These are phyloP conservation scores for Aspergillus udagawae DNA, from an alignment of 2,329 filamentous ascomycete species.

Conservation along the genomic window DNA sequence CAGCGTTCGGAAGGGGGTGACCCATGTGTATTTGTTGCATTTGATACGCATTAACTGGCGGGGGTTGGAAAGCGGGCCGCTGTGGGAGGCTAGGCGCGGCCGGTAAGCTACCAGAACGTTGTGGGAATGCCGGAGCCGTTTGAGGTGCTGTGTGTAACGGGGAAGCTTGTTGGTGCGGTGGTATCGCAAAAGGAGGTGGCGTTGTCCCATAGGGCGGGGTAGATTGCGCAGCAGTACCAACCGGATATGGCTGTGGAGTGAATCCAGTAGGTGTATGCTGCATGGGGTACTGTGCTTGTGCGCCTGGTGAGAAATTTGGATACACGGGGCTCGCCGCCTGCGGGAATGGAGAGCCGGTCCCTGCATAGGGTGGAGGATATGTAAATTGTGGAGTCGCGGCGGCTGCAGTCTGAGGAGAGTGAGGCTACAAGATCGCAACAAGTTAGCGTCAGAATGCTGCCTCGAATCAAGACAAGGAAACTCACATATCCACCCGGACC, in stretches of 20 bases:
- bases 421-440: slow-evolving; percentile 24
- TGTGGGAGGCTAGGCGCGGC: slow-evolving; percentile 56
- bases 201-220: slow-evolving; percentile 37
- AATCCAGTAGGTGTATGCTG: slow-evolving; percentile 21
- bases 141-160: slow-evolving; percentile 43
- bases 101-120: slow-evolving; percentile 53
- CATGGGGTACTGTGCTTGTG: slow-evolving; percentile 29
- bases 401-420: slow-evolving; percentile 41
- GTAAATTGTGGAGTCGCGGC: slow-evolving; percentile 31
- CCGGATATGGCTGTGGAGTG: slow-evolving; percentile 29
- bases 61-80: slow-evolving; percentile 55
- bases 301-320: slow-evolving; percentile 32
- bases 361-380: slow-evolving; percentile 39
- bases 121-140: slow-evolving; percentile 35
- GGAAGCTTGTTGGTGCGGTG: slow-evolving; percentile 38
- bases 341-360: slow-evolving; percentile 40
- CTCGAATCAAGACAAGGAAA: slow-evolving; percentile 18
- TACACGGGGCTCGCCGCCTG: slow-evolving; percentile 38
- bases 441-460: slow-evolving; percentile 7
- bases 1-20: slow-evolving; percentile 29
- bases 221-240: slow-evolving; percentile 21
- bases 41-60: slow-evolving; percentile 50
- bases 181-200: slow-evolving; percentile 41
- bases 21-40: slow-evolving; percentile 57
- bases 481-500: slow-evolving; percentile 58